phyloP scores from a whole-genome alignment of 2,329 filamentous ascomycete species.

The Eutypa lata region DNA sequence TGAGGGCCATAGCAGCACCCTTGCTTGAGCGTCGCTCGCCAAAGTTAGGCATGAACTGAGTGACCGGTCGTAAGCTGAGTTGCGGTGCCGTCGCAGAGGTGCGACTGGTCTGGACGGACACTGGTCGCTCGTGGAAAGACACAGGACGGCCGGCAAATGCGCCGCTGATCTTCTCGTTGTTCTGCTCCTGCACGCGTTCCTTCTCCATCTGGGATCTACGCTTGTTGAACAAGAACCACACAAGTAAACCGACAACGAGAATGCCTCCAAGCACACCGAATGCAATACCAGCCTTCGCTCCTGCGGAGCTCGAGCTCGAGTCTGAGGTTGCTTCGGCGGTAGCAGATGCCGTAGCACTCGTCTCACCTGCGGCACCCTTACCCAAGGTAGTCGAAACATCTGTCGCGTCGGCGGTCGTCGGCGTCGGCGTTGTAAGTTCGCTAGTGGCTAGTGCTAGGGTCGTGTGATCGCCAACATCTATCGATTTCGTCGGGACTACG shows the following conservation, averaged over 20 bases:
- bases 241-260: slow-evolving; percentile 61
- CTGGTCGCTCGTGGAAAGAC: slow-evolving; percentile 18
- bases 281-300: slow-evolving; percentile 74
- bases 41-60: slow-evolving; percentile 74
- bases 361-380: slow-evolving; percentile 3
- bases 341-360: slow-evolving; percentile 14
- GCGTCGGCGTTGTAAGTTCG: slow-evolving; percentile 27
- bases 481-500: slow-evolving; percentile 20
- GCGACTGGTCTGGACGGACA: slow-evolving; percentile 34
- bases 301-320: slow-evolving; percentile 22
- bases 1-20: slow-evolving; percentile 38
- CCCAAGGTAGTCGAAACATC: background rate
- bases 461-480: slow-evolving; percentile 24
- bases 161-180: slow-evolving; percentile 59
- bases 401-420: slow-evolving; percentile 7
- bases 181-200: slow-evolving; percentile 37
- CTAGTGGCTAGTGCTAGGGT: slow-evolving; percentile 25
- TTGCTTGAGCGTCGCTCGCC: slow-evolving; percentile 50
- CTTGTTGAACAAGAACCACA: slow-evolving; percentile 68
- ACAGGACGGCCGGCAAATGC: slow-evolving; percentile 27
- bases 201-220: slow-evolving; percentile 65
- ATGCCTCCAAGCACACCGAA: slow-evolving; percentile 75
- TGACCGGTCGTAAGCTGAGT: slow-evolving; percentile 79
- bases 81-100: slow-evolving; percentile 64
- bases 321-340: slow-evolving; percentile 27